Conservation (phyloP, 108 stramenopile species). For the Conticribra guillardii region DNA sequence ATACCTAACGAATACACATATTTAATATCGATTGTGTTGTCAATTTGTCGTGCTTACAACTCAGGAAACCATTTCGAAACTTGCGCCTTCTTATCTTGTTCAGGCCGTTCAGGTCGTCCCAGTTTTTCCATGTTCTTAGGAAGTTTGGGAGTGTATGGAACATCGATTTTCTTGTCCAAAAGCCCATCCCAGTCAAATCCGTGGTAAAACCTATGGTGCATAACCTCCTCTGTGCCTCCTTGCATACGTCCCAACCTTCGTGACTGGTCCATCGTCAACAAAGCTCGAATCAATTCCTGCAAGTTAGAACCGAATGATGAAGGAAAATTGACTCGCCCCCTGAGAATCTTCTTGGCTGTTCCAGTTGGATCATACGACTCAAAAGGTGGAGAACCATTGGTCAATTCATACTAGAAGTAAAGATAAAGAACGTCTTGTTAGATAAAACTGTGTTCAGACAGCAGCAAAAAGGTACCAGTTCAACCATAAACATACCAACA, state of each 20-base stretch:
- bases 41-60: neutral
- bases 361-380: slow-evolving; percentile 77
- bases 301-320: slow-evolving; percentile 31
- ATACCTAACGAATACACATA: too few species aligned
- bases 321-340: slow-evolving; percentile 65
- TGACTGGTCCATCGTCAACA: slow-evolving; percentile 57
- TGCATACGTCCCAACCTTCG: slow-evolving; percentile 65
- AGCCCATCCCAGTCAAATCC: slow-evolving; percentile 77
- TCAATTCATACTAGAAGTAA: slow-evolving; percentile 77
- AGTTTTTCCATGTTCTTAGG: slow-evolving; percentile 21
- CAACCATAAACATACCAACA: slow-evolving; percentile 27
- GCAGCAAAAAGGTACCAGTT: neutral
- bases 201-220: slow-evolving; percentile 75
- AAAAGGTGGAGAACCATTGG: slow-evolving; percentile 73
- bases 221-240: slow-evolving; percentile 65
- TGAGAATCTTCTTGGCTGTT: slow-evolving; percentile 82
- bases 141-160: slow-evolving; percentile 87
- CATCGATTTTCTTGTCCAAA: slow-evolving; percentile 56
- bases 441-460: slow-evolving; percentile 1
- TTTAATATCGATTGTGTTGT: neutral
- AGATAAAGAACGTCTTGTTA: slow-evolving; percentile 68
- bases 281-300: slow-evolving; percentile 59
- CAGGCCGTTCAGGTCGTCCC: slow-evolving; percentile 9
- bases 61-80: slow-evolving; percentile 18
- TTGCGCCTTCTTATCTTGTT: slow-evolving; percentile 9